A percentile compares a stretch with the other conserved stretches of the same genome.
Conservation (phyloP, 169 alveolate species). For the Plasmodium gaboni region DNA sequence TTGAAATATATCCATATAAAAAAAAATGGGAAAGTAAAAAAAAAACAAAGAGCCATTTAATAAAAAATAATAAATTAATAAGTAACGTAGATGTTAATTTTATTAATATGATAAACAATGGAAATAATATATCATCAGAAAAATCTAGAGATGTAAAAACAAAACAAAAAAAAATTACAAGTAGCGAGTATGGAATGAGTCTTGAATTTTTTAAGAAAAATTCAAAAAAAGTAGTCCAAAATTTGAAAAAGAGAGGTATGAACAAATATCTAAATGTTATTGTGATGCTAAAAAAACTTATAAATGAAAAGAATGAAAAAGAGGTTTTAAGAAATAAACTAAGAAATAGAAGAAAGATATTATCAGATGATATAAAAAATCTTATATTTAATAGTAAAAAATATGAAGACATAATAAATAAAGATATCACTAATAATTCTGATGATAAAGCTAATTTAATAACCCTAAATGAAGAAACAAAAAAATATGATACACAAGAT, state of each 20-base stretch:
- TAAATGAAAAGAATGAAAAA: constrained; percentile 39
- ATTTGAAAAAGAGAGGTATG: constrained; percentile 69
- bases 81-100: too few relatives aligned
- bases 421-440: not conserved
- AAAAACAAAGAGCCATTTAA: too few relatives aligned
- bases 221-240: constrained; percentile 46
- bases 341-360: constrained; percentile 61
- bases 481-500: not conserved
- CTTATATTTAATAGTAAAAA: constrained; percentile 2
- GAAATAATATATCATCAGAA: too few relatives aligned
- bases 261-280: constrained; percentile 20
- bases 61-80: too few relatives aligned
- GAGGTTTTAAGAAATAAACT: constrained; percentile 53
- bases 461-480: not conserved
- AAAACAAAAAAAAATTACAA: constrained; percentile 2
- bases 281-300: constrained; percentile 25
- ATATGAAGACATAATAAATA: not conserved
- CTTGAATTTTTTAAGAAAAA: constrained; percentile 40
- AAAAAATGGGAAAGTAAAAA: too few relatives aligned
- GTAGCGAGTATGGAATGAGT: constrained; percentile 42
- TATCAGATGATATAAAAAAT: constrained; percentile 57
- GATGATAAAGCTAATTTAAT: not conserved
- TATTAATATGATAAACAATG: too few relatives aligned
- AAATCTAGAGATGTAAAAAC: not conserved
- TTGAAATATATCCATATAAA: too few relatives aligned